phyloP scores from a whole-genome alignment of 2,329 filamentous ascomycete genomes.

The Fonsecaea nubica region DNA sequence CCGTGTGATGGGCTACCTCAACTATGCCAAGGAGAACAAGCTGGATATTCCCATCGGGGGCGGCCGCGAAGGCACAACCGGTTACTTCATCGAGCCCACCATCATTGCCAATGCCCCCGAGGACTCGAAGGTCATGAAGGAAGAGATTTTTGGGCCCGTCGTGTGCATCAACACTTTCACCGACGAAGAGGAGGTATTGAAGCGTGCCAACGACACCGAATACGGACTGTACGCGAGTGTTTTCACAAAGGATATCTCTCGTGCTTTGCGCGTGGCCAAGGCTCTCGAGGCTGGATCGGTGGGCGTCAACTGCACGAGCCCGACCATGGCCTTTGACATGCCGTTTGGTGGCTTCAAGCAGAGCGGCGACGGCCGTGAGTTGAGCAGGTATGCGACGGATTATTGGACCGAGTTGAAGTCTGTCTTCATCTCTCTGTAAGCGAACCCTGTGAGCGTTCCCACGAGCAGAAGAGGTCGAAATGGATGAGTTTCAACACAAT shows the following conservation, averaged over 20 bases:
- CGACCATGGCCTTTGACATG: constrained; percentile 34
- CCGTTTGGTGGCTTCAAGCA: constrained; percentile 50
- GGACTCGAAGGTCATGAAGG: constrained; percentile 61
- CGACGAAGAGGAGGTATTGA: constrained; percentile 66
- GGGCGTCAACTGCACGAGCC: constrained; percentile 63
- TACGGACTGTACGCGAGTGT: constrained; percentile 65
- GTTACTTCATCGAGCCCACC: constrained; percentile 66
- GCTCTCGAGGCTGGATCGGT: constrained; percentile 64
- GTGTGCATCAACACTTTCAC: constrained; percentile 69
- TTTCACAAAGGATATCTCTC: constrained; percentile 61
- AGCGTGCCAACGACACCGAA: constrained; percentile 60
- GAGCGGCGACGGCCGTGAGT: constrained; percentile 44
- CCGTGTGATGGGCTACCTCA: constrained; percentile 63
- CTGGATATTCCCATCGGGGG: constrained; percentile 61
- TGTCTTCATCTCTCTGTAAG: constrained; percentile 41
- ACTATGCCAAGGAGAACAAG: constrained; percentile 61
- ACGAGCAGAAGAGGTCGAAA: neutral
- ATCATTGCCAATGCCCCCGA: constrained; percentile 66
- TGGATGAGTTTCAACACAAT: neutral
- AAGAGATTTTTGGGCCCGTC: constrained; percentile 70
- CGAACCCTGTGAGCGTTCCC: neutral
- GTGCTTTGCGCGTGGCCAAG: constrained; percentile 60
- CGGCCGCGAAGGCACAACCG: constrained; percentile 51
- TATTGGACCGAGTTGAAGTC: constrained; percentile 68
- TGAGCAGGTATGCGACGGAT: constrained; percentile 55